Evolutionary conservation across 192 early-diverging fungal species (phyloP).

Genomic region (Coemansia reversa): DNA sequence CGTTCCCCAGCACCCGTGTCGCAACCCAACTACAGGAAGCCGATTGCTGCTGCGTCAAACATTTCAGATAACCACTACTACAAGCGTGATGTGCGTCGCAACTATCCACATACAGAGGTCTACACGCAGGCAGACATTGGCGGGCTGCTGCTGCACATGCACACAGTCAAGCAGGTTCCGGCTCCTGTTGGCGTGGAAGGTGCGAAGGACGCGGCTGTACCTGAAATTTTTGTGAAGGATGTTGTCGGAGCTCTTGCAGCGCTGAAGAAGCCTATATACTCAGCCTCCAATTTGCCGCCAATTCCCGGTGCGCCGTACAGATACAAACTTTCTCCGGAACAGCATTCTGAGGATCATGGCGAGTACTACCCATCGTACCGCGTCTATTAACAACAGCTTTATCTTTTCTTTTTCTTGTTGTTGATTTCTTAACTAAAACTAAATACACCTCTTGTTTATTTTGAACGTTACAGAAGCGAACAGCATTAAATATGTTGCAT

Average conservation of each 20-base stretch:
- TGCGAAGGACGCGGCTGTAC: background rate
- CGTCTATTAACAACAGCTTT: conserved; percentile 33
- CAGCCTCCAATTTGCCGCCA: conserved; percentile 58
- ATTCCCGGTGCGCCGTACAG: conserved; percentile 50
- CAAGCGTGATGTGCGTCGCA: conserved; percentile 85
- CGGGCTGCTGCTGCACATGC: conserved; percentile 52
- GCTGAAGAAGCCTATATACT: conserved; percentile 55
- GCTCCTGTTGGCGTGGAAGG: conserved; percentile 2
- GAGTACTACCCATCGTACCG: conserved; percentile 55
- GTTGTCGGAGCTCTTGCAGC: conserved; percentile 56
- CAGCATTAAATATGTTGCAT: background rate
- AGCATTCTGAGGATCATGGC: conserved; percentile 39
- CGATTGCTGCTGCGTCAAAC: conserved; percentile 60
- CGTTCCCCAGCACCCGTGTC: conserved; percentile 64
- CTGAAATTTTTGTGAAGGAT: conserved; percentile 32
- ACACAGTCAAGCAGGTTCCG: conserved; percentile 17
- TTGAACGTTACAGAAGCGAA: too few relatives aligned
- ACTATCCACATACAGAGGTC: conserved; percentile 83
- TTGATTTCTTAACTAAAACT: background rate
- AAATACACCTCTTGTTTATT: conserved; percentile 5
- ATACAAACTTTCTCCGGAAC: conserved; percentile 55
- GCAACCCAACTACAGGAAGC: conserved; percentile 57
- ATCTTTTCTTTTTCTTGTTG: background rate
- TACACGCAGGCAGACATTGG: conserved; percentile 80
- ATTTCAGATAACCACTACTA: conserved; percentile 88